Conservation (phyloP, 306 rosid species). For the Pueraria montana region DNA sequence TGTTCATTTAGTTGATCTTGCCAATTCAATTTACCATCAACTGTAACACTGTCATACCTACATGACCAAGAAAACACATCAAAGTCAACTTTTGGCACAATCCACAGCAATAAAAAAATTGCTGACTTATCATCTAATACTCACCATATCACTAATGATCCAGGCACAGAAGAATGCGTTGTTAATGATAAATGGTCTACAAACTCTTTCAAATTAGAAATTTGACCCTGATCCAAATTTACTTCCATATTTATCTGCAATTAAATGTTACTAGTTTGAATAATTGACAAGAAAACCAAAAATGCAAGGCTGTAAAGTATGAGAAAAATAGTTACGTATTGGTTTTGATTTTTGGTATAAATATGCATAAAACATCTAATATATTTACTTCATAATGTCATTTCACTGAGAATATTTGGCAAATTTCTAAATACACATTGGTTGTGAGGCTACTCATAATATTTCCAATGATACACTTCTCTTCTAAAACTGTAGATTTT, state of each 20-base stretch:
- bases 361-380: background rate
- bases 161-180: constrained; percentile 83
- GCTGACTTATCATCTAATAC: constrained; percentile 39
- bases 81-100: constrained; percentile 43
- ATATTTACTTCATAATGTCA: constrained; percentile 6
- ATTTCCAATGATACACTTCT: background rate
- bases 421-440: constrained; percentile 1
- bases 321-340: background rate
- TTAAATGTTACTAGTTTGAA: constrained; percentile 43
- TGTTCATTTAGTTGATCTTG: constrained; percentile 77
- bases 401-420: constrained; percentile 13
- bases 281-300: constrained; percentile 4
- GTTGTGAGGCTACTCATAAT: background rate
- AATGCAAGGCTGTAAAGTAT: constrained; percentile 14
- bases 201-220: constrained; percentile 77
- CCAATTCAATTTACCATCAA: constrained; percentile 72
- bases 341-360: constrained; percentile 9
- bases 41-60: constrained; percentile 95
- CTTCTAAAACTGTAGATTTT: background rate
- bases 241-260: constrained; percentile 94
- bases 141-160: constrained; percentile 92
- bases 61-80: constrained; percentile 48
- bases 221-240: constrained; percentile 58
- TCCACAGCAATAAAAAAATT: constrained; percentile 2
- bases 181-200: constrained; percentile 72